phyloP scores from a whole-genome alignment of 768 basidiomycete species.

The Strobilomyces dryophilus region DNA sequence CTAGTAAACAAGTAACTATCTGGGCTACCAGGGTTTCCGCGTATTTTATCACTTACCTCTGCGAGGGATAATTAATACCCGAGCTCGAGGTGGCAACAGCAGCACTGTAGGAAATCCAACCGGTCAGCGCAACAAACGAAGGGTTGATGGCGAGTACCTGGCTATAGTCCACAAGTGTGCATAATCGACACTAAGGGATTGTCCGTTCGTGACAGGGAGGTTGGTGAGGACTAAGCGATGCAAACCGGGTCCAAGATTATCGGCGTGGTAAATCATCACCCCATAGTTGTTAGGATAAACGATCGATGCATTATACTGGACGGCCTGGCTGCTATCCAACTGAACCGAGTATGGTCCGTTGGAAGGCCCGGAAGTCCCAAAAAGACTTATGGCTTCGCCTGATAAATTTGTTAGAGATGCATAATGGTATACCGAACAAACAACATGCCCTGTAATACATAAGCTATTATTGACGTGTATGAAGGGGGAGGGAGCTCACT shows the following conservation, averaged over 20 bases:
- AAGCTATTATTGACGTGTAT: conserved; percentile 3
- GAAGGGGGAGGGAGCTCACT: conserved; percentile 24
- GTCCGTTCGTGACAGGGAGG: conserved; percentile 14
- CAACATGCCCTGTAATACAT: conserved; percentile 19
- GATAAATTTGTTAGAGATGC: not conserved
- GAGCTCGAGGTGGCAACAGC: too few species aligned
- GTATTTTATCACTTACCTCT: conserved; percentile 10
- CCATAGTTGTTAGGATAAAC: conserved; percentile 19
- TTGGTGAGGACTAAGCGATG: conserved; percentile 36
- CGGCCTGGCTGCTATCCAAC: conserved; percentile 31
- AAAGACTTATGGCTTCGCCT: conserved; percentile 44
- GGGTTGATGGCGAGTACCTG: conserved; percentile 10
- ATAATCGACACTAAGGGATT: conserved; percentile 32
- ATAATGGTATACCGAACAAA: not conserved
- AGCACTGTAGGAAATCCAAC: not conserved
- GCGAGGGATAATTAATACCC: too few species aligned
- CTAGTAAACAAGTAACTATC: conserved; percentile 6
- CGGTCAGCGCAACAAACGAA: not conserved
- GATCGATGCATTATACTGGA: conserved; percentile 19
- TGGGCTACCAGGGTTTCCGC: not conserved
- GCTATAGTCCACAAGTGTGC: conserved; percentile 24
- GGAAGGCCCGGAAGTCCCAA: conserved; percentile 38
- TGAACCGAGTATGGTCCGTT: conserved; percentile 35
- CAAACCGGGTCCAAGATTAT: conserved; percentile 37
- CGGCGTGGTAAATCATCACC: conserved; percentile 33